Evolutionary conservation across 208 protist species (phyloP).

Genomic region (Trypanosoma lewisi): DNA sequence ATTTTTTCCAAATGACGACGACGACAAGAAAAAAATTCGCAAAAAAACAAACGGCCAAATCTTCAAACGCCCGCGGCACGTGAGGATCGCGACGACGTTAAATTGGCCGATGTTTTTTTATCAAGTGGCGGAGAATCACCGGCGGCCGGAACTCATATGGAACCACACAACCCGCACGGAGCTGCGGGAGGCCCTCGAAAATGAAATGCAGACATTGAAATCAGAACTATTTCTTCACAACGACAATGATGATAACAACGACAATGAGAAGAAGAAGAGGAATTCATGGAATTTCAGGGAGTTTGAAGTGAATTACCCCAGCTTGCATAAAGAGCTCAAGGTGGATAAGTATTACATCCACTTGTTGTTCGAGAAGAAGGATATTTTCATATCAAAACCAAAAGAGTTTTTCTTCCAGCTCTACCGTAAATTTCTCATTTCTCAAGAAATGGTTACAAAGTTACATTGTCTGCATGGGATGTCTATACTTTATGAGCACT

Average conservation of each 20-base stretch:
- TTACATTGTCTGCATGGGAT: conserved; percentile 89
- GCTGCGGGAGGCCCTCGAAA: conserved; percentile 80
- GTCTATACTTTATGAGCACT: conserved; percentile 87
- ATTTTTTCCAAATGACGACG: conserved; percentile 54
- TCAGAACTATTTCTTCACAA: conserved; percentile 38
- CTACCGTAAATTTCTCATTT: too few species aligned
- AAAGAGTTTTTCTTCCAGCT: conserved; percentile 93
- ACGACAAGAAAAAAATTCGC: conserved; percentile 16
- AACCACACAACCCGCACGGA: conserved; percentile 91
- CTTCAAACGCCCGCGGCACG: conserved; percentile 25
- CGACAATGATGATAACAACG: conserved; percentile 21
- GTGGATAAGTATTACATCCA: conserved; percentile 89
- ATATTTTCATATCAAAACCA: conserved; percentile 70
- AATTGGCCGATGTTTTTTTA: conserved; percentile 93
- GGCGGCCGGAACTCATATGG: conserved; percentile 92
- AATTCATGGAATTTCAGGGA: conserved; percentile 94
- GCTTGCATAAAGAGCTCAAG: conserved; percentile 82
- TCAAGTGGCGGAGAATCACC: conserved; percentile 81
- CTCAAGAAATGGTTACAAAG: conserved; percentile 50
- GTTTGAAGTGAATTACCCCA: conserved; percentile 91
- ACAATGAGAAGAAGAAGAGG: too few species aligned
- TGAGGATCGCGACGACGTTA: conserved; percentile 61
- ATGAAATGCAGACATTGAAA: conserved; percentile 74
- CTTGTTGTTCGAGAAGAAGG: conserved; percentile 81
- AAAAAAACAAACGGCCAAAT: too few species aligned